A percentile compares a stretch with the other conserved stretches of the same genome.
phyloP scores from a whole-genome alignment of 148 eudicot species.

The Fallopia convolvulus region DNA sequence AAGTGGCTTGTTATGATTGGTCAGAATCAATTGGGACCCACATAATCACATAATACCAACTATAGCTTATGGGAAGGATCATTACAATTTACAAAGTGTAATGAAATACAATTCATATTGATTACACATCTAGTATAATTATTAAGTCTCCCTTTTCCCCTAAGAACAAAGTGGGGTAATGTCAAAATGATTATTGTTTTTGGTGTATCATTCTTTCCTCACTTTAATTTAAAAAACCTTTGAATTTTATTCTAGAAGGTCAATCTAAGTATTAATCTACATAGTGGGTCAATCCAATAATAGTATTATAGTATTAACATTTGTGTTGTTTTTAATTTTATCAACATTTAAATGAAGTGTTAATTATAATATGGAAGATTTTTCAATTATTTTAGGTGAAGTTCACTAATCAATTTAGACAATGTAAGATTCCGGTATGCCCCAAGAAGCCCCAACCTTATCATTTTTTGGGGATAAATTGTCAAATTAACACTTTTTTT shows the following conservation, averaged over 20 bases:
- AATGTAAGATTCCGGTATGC: too few relatives aligned
- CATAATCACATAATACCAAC: background rate
- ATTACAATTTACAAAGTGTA: background rate
- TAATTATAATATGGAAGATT: too few relatives aligned
- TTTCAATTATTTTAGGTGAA: too few relatives aligned
- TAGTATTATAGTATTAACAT: too few relatives aligned
- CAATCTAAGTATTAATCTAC: background rate
- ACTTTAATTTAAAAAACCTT: conserved; percentile 2
- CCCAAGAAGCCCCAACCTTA: too few relatives aligned
- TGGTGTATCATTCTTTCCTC: background rate
- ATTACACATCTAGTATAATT: background rate
- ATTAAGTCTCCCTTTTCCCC: background rate
- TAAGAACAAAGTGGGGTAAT: background rate
- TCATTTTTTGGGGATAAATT: background rate
- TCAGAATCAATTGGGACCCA: background rate
- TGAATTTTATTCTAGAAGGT: background rate
- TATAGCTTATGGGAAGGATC: background rate
- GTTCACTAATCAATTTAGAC: too few relatives aligned
- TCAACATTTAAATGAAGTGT: background rate
- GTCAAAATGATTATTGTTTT: background rate
- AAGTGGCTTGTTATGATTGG: background rate
- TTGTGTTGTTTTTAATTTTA: too few relatives aligned
- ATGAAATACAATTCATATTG: background rate
- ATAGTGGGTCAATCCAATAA: background rate
- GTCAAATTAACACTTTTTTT: background rate